Conservation (phyloP, 192 early-diverging fungal species). For the Gaertneriomyces sp. region DNA sequence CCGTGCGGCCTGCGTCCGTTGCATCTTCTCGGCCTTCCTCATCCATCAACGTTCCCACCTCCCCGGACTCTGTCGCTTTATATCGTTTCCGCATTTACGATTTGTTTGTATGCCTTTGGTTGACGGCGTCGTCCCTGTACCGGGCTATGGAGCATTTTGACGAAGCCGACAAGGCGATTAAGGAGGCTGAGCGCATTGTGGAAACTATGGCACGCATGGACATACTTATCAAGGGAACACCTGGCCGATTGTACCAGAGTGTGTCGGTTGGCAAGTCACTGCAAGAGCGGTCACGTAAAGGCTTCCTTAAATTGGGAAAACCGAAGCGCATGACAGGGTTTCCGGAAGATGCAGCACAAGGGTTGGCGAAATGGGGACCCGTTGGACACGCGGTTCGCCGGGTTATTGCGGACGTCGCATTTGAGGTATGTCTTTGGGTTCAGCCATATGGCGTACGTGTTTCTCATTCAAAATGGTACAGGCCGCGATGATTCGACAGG, state of each 20-base stretch:
- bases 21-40: background rate
- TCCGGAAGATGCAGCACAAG: background rate
- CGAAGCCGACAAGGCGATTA: constrained; percentile 35
- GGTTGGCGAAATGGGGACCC: constrained; percentile 31
- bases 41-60: constrained; percentile 1
- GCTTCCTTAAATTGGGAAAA: constrained; percentile 5
- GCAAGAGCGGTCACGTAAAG: constrained; percentile 9
- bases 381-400: constrained; percentile 34
- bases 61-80: constrained; percentile 20
- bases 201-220: constrained; percentile 35
- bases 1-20: constrained; percentile 2
- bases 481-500: constrained; percentile 24
- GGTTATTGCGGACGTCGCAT: constrained; percentile 47
- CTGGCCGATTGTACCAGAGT: constrained; percentile 13
- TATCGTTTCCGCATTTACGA: constrained; percentile 42
- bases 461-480: constrained; percentile 2
- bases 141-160: constrained; percentile 34
- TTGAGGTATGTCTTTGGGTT: constrained; percentile 40
- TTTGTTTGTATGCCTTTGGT: constrained; percentile 47
- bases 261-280: constrained; percentile 15
- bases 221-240: constrained; percentile 5
- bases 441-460: background rate
- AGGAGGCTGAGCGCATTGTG: constrained; percentile 45
- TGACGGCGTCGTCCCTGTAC: constrained; percentile 40
- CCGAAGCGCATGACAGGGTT: background rate